These are phyloP conservation scores for Cordyceps pruinosa DNA, from an alignment of 2,329 filamentous ascomycete species.

Conservation along the genomic window DNA sequence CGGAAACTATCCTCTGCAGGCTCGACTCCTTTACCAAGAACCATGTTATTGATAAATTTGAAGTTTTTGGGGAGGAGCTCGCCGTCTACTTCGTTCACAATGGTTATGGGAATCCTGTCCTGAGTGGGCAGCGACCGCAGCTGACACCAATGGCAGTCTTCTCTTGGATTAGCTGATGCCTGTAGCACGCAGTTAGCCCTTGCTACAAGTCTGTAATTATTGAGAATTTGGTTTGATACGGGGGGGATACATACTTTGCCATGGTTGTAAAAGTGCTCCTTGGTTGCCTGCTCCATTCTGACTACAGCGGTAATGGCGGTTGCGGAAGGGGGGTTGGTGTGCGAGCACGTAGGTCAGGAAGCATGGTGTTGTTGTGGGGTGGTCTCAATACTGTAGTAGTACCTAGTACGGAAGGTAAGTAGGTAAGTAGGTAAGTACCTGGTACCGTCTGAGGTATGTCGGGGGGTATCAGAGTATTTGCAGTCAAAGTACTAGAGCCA, in stretches of 20 bases:
- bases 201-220: not conserved
- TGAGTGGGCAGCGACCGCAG: conserved; percentile 48
- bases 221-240: not conserved
- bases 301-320: not conserved
- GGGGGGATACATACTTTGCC: conserved; percentile 22
- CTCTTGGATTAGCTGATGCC: conserved; percentile 23
- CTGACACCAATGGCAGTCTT: conserved; percentile 55
- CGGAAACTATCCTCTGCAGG: conserved; percentile 55
- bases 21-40: conserved; percentile 53
- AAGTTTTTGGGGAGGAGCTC: conserved; percentile 56
- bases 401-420: too few relatives aligned
- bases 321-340: too few relatives aligned
- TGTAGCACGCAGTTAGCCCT: not conserved
- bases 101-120: conserved; percentile 45
- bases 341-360: too few relatives aligned
- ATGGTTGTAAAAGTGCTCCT: conserved; percentile 45
- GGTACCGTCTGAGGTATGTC: too few relatives aligned
- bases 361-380: too few relatives aligned
- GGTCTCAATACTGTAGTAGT: too few relatives aligned
- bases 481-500: too few relatives aligned
- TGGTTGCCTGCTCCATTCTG: conserved; percentile 39
- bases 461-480: too few relatives aligned
- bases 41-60: conserved; percentile 57
- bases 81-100: conserved; percentile 57
- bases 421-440: not conserved